Base-by-base conservation (phyloP, 2,329 filamentous ascomycete genomes). In the Aspergillus clavatus region DNA sequence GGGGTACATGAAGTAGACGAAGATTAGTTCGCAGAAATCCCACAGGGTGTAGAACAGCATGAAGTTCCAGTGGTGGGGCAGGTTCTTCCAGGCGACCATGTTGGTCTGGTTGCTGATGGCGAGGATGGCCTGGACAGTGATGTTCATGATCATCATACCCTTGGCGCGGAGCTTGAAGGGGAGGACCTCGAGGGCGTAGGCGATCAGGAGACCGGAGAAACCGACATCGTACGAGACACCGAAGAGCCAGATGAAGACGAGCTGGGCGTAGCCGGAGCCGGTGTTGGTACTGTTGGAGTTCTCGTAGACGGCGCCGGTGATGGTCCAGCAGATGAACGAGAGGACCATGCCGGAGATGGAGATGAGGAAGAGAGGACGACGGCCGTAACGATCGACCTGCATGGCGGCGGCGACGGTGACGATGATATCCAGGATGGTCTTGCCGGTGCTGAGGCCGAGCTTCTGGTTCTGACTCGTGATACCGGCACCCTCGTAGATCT, bases 401-500 rank as follows among this genome's bases (percentile, higher is more conserved):
- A 79, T 65, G 35, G 78, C 80, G 19, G 76, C 79, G 7, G 67
- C 63, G 27, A 83, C 71, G 36, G 79, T 79, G 35, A 83, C 72
- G 42, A 78, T 69, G 10, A 86, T 66, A 57, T 81, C 69, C 70
- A 83, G 72, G 28, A 81, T 76, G 7, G 75, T 82, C 61, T 81
- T 24, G 14, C 24, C 37, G 22, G 23, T 24, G 23, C 10, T 18
- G 12, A 28, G 23, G 18, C 21, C 10, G 6, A 22, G 37, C 66
- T 81, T 80, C 63, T 76, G 72, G 57, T 76, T 74, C 59, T 79
- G 71, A 37, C 74, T 68, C 1, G 56, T 77, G 57, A 85, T 83
- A 36, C 81, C 82, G 40, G 81, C 80, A 39, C 76, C 76, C 31
- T 74, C 68, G 65, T 83, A 83, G 52, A 86, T 75, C 45, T 75